These are phyloP conservation scores for Salix koriyanagi DNA, from an alignment of 345 rosid genomes.

Conservation along the genomic window DNA sequence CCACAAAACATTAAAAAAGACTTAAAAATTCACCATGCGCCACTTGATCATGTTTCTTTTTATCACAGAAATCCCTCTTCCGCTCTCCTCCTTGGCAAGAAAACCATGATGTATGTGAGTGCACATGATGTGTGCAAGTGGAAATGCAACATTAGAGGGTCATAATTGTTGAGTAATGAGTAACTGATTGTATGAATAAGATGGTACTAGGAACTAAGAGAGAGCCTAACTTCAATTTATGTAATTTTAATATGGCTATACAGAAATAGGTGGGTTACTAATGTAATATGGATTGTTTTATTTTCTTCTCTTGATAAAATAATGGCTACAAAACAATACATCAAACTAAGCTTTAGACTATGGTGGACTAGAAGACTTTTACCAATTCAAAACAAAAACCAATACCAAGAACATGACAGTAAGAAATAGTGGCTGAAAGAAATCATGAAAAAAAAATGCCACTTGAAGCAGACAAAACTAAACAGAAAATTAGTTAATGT, in stretches of 20 bases:
- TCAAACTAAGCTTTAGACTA: background rate
- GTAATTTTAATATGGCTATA: no score
- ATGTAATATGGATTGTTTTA: background rate
- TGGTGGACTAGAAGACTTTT: background rate
- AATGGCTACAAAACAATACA: background rate
- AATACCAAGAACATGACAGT: background rate
- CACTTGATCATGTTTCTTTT: background rate
- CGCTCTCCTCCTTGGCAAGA: background rate
- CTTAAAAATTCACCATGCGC: background rate
- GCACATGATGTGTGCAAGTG: background rate
- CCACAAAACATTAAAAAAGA: background rate
- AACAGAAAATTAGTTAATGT: background rate
- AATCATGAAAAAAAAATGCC: background rate
- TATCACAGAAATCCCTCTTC: background rate
- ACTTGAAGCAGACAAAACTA: background rate
- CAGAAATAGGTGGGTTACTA: background rate
- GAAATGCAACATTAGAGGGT: background rate
- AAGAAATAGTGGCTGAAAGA: background rate
- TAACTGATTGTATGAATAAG: background rate
- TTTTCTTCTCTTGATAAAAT: background rate
- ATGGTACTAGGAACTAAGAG: background rate
- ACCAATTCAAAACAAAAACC: background rate
- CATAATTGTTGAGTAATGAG: background rate
- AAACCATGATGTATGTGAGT: background rate
- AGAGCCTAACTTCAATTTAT: background rate